Percentiles rank a stretch among this genome's conserved stretches.
These are phyloP conservation scores for Lojkania enalia DNA, from an alignment of 2,329 filamentous ascomycete genomes.

Conservation along the genomic window DNA sequence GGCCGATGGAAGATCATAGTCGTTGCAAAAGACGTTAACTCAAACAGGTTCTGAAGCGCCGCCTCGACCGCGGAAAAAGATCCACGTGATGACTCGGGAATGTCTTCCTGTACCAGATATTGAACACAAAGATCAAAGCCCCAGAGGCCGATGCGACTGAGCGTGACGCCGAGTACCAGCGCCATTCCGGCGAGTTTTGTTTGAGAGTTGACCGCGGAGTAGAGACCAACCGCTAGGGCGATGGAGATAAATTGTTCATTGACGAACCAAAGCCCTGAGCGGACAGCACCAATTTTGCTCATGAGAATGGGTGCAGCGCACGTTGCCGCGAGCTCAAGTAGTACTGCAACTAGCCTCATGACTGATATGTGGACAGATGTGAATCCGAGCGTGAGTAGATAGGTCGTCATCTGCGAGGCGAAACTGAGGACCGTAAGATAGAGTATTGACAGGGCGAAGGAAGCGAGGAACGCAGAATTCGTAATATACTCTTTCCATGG, in stretches of 20 bases:
- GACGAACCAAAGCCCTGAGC: constrained; percentile 72
- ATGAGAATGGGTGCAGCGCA: constrained; percentile 63
- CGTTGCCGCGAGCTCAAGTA: constrained; percentile 64
- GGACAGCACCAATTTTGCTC: constrained; percentile 53
- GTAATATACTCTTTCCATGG: constrained; percentile 51
- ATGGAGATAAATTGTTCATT: constrained; percentile 67
- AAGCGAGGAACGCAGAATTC: constrained; percentile 63
- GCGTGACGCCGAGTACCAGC: constrained; percentile 46
- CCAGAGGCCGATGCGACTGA: constrained; percentile 51
- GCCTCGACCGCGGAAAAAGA: constrained; percentile 70
- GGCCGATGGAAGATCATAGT: constrained; percentile 68
- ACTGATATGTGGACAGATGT: constrained; percentile 57
- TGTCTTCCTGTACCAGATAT: constrained; percentile 52
- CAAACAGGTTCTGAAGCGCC: constrained; percentile 69
- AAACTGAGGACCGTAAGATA: constrained; percentile 57
- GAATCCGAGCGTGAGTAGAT: constrained; percentile 60
- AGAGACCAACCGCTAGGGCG: constrained; percentile 44
- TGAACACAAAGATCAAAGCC: constrained; percentile 54
- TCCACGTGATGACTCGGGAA: constrained; percentile 54
- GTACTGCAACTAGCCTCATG: constrained; percentile 56
- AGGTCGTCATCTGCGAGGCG: constrained; percentile 66
- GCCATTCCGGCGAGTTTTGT: constrained; percentile 28
- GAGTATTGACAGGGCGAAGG: constrained; percentile 61
- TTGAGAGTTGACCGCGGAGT: constrained; percentile 18
- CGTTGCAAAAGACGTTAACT: constrained; percentile 66